Base-by-base conservation (phyloP, 1,139 yeast genomes). In the Kluyveromyces marxianus region DNA sequence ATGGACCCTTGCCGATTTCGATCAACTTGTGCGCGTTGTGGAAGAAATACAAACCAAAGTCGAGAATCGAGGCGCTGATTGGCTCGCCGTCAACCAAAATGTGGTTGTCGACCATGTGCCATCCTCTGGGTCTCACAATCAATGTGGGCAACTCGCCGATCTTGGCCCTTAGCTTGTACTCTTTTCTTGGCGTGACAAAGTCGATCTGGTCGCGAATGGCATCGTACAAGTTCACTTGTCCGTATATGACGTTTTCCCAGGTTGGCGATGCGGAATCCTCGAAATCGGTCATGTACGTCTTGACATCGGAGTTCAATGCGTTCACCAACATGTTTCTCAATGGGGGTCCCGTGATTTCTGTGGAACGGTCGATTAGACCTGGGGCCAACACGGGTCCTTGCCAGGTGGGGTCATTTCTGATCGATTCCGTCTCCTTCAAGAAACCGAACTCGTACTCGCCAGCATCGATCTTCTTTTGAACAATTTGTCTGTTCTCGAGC, bases 221-320 rank as follows among this genome's bases (percentile, higher is more conserved):
- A 64, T 92, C 97, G 69, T 80, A 89, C 60, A 92, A 73, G 69
- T 92, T 90, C 55, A 85, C 88, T 71, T 92, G 98, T 48, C 97
- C 98, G 56, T 78, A 74, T 51, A 86, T 79, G 74, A 87, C 76
- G 69, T 88, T 89, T 56, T 70, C 70, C 97, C 97, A 92, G 33
- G 97, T 90, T 56, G 98, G 98, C 32, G 97, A 83, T 58, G 89
- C 81, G 31, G 96, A 87, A 70, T 89, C 97, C 69, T 89, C 97
- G 58, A 89, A 86, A 70, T 89, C 97, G 40, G 94, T 83, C 97
- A 89, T 89, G 68, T 89, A 89, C 42, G 96, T 87, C 63, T 85
- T 88, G 40, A 89, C 96, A 48, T 79, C 78, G 3, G 96, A 81
- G 70, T 89, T 89, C 63, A 89, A 77, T 24, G 97, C 97, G 63